A percentile compares a stretch with the other conserved stretches of the same genome.
Conservation (phyloP, 345 rosid species). For the Cardamine occulta region DNA sequence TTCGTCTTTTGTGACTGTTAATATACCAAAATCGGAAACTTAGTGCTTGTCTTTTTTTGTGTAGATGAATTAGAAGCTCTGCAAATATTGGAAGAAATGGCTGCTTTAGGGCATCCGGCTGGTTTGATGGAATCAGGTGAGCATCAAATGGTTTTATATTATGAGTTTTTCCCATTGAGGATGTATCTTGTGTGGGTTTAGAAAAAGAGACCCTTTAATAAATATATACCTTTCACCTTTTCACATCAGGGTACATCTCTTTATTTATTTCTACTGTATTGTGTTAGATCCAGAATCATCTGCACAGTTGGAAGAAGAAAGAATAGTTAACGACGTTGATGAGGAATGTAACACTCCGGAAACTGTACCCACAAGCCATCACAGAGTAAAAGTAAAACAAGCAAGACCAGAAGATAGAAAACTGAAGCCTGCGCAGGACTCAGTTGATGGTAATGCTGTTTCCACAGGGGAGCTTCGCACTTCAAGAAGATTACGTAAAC, state of each 20-base stretch:
- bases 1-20: slow-evolving; percentile 6
- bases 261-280: slow-evolving; percentile 21
- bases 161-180: slow-evolving; percentile 10
- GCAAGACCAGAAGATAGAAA: slow-evolving; percentile 46
- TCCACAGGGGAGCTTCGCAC: slow-evolving; percentile 20
- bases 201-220: slow-evolving; percentile 1
- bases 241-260: slow-evolving; percentile 8
- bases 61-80: slow-evolving; percentile 78
- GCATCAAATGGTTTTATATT: slow-evolving; percentile 24
- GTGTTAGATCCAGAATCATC: slow-evolving; percentile 61
- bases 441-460: slow-evolving; percentile 28
- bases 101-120: slow-evolving; percentile 48
- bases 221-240: slow-evolving; percentile 8
- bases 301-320: slow-evolving; percentile 65
- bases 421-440: slow-evolving; percentile 42
- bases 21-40: slow-evolving; percentile 16
- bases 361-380: slow-evolving; percentile 49
- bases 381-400: slow-evolving; percentile 50
- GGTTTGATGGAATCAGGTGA: slow-evolving; percentile 70
- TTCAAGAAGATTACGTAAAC: slow-evolving; percentile 42
- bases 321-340: slow-evolving; percentile 45
- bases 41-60: slow-evolving; percentile 27
- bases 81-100: slow-evolving; percentile 67
- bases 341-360: slow-evolving; percentile 56
- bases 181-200: slow-evolving; percentile 14